phyloP scores from a whole-genome alignment of 257 asterid species.

The Nicotiana noctiflora region DNA sequence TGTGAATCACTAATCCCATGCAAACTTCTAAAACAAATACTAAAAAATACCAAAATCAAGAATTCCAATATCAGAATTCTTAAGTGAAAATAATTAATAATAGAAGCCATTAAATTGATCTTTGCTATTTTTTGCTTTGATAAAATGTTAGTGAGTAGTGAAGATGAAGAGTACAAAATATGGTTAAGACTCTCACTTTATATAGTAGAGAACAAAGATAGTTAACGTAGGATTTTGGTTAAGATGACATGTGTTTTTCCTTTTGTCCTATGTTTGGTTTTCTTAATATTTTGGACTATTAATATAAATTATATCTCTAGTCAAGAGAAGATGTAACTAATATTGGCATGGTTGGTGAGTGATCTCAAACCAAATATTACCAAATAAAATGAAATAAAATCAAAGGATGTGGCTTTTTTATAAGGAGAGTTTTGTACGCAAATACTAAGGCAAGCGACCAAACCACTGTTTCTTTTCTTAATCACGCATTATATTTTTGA shows the following conservation, averaged over 20 bases:
- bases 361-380: slow-evolving; percentile 34
- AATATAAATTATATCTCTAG: slow-evolving; percentile 27
- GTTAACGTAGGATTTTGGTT: slow-evolving; percentile 4
- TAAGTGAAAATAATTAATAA: slow-evolving; percentile 12
- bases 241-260: not conserved
- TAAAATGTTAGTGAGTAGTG: not conserved
- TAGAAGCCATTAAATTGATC: slow-evolving; percentile 28
- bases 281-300: slow-evolving; percentile 25
- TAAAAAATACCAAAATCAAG: slow-evolving; percentile 20
- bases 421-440: slow-evolving; percentile 6
- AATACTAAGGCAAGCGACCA: not conserved
- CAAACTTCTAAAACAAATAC: slow-evolving; percentile 12
- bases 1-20: slow-evolving; percentile 49
- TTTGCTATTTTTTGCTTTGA: slow-evolving; percentile 5
- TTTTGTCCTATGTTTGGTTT: not conserved
- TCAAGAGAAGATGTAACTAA: slow-evolving; percentile 93
- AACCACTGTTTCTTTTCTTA: not conserved
- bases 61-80: slow-evolving; percentile 27
- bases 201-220: not conserved
- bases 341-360: slow-evolving; percentile 52
- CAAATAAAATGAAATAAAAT: slow-evolving; percentile 16
- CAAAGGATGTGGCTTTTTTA: not conserved
- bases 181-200: not conserved
- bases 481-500: not conserved
- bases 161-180: slow-evolving; percentile 4